phyloP scores from a whole-genome alignment of 202 grass and related monocot species.

The Bolboschoenoplectus hybrid region DNA sequence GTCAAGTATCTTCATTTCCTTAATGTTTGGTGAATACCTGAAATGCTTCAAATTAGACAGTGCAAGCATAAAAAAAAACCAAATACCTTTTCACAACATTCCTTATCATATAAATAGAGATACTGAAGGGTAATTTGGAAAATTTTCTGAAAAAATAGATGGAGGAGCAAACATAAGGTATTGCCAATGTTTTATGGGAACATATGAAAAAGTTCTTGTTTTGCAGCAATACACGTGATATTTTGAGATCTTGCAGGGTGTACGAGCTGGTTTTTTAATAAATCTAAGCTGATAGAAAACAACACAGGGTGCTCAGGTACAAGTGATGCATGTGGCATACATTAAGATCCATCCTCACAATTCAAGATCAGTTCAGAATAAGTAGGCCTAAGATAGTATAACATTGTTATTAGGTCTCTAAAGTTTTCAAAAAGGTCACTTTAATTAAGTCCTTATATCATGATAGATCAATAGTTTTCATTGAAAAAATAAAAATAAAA shows the following conservation, averaged over 20 bases:
- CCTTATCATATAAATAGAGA: neutral
- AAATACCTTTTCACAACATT: neutral
- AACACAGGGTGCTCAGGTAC: neutral
- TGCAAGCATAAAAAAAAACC: neutral
- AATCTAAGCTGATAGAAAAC: neutral
- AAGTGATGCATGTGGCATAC: neutral
- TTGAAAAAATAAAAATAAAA: no score
- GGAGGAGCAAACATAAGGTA: neutral
- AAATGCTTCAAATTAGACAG: neutral
- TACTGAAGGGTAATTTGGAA: neutral
- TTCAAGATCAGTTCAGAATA: no score
- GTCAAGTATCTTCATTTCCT: slow-evolving; percentile 88
- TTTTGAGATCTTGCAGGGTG: neutral
- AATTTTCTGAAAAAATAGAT: neutral
- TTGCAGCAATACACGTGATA: neutral
- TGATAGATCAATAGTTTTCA: no score
- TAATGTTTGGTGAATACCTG: slow-evolving; percentile 92
- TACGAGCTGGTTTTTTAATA: neutral
- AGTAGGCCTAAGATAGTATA: no score
- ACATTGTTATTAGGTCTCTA: no score
- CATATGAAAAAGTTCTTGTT: neutral
- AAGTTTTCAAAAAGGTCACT: no score
- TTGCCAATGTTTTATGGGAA: neutral
- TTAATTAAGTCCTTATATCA: no score
- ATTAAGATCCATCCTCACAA: neutral